Evolutionary conservation across 805 yeast genomes (phyloP).

Genomic region (Sungouiella thailandica): DNA sequence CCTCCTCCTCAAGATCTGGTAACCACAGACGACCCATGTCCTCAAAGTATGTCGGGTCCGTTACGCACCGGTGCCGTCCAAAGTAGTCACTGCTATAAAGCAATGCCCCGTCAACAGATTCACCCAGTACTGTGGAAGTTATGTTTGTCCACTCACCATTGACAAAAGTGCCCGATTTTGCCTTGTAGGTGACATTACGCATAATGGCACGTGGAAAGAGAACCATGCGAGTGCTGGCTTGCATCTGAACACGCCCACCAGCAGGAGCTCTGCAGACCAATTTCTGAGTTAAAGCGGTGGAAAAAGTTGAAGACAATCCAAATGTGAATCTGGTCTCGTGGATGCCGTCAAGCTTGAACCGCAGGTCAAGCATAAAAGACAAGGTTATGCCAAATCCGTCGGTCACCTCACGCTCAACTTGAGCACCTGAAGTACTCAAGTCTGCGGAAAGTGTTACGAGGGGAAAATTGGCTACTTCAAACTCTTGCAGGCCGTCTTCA

Average conservation of each 20-base stretch:
- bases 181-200: slow-evolving; percentile 5
- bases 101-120: slow-evolving; percentile 10
- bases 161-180: slow-evolving; percentile 1
- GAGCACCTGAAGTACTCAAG: slow-evolving; percentile 1
- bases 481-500: not conserved
- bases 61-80: slow-evolving; percentile 14
- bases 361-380: not conserved
- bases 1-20: too few relatives aligned
- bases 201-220: slow-evolving; percentile 12
- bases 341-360: not conserved
- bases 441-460: slow-evolving; percentile 2
- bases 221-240: slow-evolving; percentile 13
- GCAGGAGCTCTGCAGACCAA: slow-evolving; percentile 12
- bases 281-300: slow-evolving; percentile 2
- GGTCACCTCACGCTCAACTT: slow-evolving; percentile 1
- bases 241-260: slow-evolving; percentile 14
- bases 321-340: not conserved
- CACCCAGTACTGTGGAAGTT: slow-evolving; percentile 6
- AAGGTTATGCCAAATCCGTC: slow-evolving; percentile 1
- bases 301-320: not conserved
- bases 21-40: slow-evolving; percentile 1
- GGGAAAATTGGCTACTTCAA: not conserved
- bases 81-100: slow-evolving; percentile 8
- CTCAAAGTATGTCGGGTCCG: slow-evolving; percentile 9
- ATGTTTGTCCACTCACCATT: slow-evolving; percentile 8